A percentile compares a stretch with the other conserved stretches of the same genome.
These are phyloP conservation scores for Shiraia bambusicola DNA, from an alignment of 2,329 filamentous ascomycete genomes.

Conservation along the genomic window DNA sequence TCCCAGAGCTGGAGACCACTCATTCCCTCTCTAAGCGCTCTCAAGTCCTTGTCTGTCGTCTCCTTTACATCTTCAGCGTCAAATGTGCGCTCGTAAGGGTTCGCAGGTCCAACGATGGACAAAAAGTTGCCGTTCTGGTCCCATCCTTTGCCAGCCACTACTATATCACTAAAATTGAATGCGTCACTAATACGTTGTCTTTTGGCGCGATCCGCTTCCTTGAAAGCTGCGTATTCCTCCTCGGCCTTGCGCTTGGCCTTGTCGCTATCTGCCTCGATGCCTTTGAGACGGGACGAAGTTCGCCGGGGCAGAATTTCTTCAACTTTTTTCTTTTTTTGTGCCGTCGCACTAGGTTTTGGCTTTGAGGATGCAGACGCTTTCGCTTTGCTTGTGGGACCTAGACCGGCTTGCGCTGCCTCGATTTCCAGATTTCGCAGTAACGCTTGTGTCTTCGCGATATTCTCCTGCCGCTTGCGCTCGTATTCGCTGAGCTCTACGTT, in stretches of 20 bases:
- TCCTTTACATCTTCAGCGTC: conserved; percentile 78
- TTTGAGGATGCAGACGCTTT: conserved; percentile 50
- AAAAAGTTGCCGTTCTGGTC: conserved; percentile 67
- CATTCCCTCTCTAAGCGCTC: conserved; percentile 74
- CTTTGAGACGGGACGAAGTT: conserved; percentile 62
- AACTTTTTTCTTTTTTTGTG: conserved; percentile 58
- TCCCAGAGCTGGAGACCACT: conserved; percentile 77
- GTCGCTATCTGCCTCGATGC: conserved; percentile 67
- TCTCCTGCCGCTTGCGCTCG: conserved; percentile 79
- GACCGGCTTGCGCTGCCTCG: conserved; percentile 67
- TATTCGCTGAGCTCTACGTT: conserved; percentile 73
- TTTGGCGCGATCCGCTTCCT: conserved; percentile 62
- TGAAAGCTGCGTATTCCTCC: conserved; percentile 59
- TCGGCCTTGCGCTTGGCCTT: conserved; percentile 69
- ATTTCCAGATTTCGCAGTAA: conserved; percentile 75
- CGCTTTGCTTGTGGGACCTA: conserved; percentile 59
- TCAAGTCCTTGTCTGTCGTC: conserved; percentile 74
- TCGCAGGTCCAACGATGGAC: conserved; percentile 68
- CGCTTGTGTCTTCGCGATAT: conserved; percentile 83
- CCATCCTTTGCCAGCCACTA: conserved; percentile 78
- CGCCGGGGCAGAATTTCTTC: conserved; percentile 58
- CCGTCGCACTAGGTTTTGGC: conserved; percentile 45
- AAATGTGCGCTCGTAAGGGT: conserved; percentile 83
- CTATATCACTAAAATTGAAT: conserved; percentile 73
- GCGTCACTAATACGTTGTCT: conserved; percentile 65